These are phyloP conservation scores for Haberlea rhodopensis DNA, from an alignment of 257 asterid species.

Conservation along the genomic window DNA sequence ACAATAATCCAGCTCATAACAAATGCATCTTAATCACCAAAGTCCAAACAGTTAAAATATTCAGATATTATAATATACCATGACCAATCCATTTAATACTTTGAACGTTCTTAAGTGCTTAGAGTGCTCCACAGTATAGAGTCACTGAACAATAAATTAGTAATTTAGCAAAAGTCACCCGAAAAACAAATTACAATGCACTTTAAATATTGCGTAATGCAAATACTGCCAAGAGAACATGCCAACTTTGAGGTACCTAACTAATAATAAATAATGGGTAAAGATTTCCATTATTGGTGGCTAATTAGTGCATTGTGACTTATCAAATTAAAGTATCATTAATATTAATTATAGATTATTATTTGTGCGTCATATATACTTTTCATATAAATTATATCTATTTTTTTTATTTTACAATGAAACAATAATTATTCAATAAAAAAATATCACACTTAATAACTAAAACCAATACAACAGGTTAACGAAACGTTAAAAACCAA, in stretches of 20 bases:
- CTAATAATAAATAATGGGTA: not conserved
- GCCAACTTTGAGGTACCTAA: not conserved
- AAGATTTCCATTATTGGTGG: constrained; percentile 26
- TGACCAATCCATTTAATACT: too few relatives aligned
- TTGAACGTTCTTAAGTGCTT: not conserved
- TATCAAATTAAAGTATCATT: constrained; percentile 15
- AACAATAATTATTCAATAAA: too few relatives aligned
- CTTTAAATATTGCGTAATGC: not conserved
- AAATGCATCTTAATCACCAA: not conserved
- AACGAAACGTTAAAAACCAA: not conserved
- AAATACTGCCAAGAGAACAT: not conserved
- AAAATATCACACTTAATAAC: too few relatives aligned
- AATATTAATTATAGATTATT: constrained; percentile 8
- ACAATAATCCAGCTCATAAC: not conserved
- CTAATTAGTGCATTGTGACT: constrained; percentile 14
- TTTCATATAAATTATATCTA: too few relatives aligned
- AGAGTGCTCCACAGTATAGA: not conserved
- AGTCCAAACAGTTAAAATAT: too few relatives aligned
- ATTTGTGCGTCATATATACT: too few relatives aligned
- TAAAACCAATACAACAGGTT: too few relatives aligned
- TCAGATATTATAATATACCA: too few relatives aligned
- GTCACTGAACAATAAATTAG: too few relatives aligned
- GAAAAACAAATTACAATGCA: too few relatives aligned
- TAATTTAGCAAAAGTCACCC: not conserved
- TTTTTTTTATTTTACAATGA: too few relatives aligned